Evolutionary conservation across 495 filamentous ascomycete genomes (phyloP), one percentile per base, ranked within the genome.

Genomic region (Neurospora sp.): DNA sequence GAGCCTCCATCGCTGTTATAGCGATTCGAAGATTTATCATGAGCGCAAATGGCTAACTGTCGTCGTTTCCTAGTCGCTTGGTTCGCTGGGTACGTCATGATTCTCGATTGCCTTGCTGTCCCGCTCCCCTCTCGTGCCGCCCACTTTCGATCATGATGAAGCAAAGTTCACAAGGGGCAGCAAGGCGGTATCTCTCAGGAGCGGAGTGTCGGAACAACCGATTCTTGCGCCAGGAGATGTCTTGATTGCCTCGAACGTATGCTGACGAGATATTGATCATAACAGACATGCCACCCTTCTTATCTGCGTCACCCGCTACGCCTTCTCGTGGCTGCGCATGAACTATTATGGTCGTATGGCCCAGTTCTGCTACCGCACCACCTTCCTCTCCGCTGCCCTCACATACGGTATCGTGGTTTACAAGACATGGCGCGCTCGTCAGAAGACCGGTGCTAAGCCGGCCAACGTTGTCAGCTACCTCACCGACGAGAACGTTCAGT

Each of bases 321-420:
- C 86, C 72, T 76, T 98, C 66, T 93, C 93, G 42, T 94, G 93
- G 83, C 83, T 97, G 74, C 90, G 90, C 78, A 91, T 98, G 86
- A 94, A 93, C 84, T 92, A 86, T 79, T 91, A 90, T 79, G 90
- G 90, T 20, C 82, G 87, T 73, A 87, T 89, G 85, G 94, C 95
- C 39, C 85, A 87, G 71, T 89, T 96, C 80, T 90, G 90, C 74
- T 99, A 99, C 82, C 94, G 96, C 76, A 86, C 92, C 41, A 92
- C 94, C 49, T 99, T 98, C 81, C 72, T 97, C 72, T 89, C 93
- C 9, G 96, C 96, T 0, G 93, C 94, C 14, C 89, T 88, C 38
- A 98, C 96, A 4, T 99, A 99, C 83, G 96, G 96, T 75, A 98
- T 99, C 74, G 96, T 99, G 23, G 96, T 98, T n/a, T 98, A 97